Percentiles rank a stretch among this genome's conserved stretches.
Evolutionary conservation across 2,329 filamentous ascomycete species (phyloP).

Genomic region (Hymenoscyphus occultus): DNA sequence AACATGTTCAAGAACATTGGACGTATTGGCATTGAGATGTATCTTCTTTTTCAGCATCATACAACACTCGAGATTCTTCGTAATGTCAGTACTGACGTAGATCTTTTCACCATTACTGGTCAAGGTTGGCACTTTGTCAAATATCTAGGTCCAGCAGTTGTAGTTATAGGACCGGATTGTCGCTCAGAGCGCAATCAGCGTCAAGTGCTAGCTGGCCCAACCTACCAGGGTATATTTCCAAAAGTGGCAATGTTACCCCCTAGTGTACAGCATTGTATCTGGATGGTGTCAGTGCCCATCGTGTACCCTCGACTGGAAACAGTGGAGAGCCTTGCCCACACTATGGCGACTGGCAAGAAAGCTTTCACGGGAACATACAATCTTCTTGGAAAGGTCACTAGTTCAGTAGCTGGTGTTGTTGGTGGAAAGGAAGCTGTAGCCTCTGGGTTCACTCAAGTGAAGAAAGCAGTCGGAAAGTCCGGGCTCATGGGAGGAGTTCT

Average conservation of each 20-base stretch:
- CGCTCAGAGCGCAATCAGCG: constrained; percentile 86
- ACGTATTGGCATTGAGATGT: constrained; percentile 94
- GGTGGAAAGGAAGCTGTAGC: constrained; percentile 91
- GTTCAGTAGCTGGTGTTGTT: constrained; percentile 90
- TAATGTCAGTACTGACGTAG: constrained; percentile 80
- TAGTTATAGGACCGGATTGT: constrained; percentile 85
- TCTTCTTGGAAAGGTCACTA: constrained; percentile 89
- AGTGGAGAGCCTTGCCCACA: constrained; percentile 86
- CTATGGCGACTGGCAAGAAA: constrained; percentile 92
- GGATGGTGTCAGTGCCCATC: constrained; percentile 90
- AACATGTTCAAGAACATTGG: constrained; percentile 99
- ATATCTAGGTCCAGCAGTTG: constrained; percentile 86
- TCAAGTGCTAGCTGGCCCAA: constrained; percentile 92
- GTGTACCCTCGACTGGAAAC: constrained; percentile 89
- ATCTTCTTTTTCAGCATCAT: constrained; percentile 96
- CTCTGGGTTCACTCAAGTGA: constrained; percentile 89
- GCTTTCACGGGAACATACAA: constrained; percentile 97
- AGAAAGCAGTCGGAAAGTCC: constrained; percentile 92
- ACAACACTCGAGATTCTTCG: constrained; percentile 91
- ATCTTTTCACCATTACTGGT: constrained; percentile 96
- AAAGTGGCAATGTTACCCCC: constrained; percentile 88
- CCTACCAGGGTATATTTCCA: constrained; percentile 95
- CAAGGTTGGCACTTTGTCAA: constrained; percentile 99
- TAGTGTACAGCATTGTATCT: constrained; percentile 93
- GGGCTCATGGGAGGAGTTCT: constrained; percentile 94